phyloP scores from a whole-genome alignment of 495 filamentous ascomycete genomes.

The Venustampulla echinocandica region DNA sequence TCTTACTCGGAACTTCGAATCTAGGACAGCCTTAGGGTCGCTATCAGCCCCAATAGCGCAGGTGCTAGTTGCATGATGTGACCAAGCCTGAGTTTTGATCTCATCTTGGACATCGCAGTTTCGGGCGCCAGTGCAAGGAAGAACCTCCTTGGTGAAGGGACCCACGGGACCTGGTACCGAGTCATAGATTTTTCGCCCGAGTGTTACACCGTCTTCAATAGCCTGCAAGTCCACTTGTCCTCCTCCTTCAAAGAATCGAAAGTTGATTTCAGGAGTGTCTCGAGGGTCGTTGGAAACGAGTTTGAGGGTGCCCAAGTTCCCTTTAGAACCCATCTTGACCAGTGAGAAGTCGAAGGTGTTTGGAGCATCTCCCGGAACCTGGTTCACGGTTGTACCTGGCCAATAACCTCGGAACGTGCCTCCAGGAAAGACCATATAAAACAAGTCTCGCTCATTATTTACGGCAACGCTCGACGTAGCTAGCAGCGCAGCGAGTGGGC shows the following conservation, averaged over 20 bases:
- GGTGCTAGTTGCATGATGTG: conserved; percentile 50
- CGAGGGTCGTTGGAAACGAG: neutral
- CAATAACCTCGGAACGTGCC: conserved; percentile 6
- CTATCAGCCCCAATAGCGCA: neutral
- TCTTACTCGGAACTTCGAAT: neutral
- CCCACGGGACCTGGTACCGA: neutral
- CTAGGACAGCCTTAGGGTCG: neutral
- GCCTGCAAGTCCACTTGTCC: conserved; percentile 34
- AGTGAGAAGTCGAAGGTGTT: conserved; percentile 7
- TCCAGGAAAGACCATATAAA: neutral
- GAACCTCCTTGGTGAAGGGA: neutral
- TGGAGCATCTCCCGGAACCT: neutral
- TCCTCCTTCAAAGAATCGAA: neutral
- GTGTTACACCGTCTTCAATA: conserved; percentile 36
- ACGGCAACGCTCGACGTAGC: conserved; percentile 22
- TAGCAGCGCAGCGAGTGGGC: conserved; percentile 34
- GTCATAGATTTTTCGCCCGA: conserved; percentile 33
- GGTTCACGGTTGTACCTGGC: conserved; percentile 32
- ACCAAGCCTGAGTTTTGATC: conserved; percentile 44
- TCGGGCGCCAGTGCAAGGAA: neutral
- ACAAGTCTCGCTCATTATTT: neutral
- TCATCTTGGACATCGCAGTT: conserved; percentile 32
- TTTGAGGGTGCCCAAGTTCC: conserved; percentile 12
- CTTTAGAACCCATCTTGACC: conserved; percentile 7
- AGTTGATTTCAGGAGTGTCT: conserved; percentile 1